Evolutionary conservation across 1,139 yeast species (phyloP).

Genomic region (Taphrina wiesneri): DNA sequence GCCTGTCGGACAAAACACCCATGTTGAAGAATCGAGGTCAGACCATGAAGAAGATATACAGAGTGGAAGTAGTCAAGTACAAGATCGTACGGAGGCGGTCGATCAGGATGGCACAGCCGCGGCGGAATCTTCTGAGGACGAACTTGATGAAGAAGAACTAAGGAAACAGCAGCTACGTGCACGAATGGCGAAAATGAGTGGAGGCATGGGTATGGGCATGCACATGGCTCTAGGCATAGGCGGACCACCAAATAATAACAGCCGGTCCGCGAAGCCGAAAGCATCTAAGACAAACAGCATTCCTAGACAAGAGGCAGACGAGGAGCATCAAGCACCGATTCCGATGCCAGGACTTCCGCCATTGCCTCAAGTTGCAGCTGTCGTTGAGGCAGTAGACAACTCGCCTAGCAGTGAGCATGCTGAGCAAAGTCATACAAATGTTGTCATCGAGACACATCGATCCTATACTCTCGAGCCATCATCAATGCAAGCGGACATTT

Average conservation of each 20-base stretch:
- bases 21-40: neutral
- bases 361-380: conserved; percentile 1
- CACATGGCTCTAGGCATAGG: conserved; percentile 49
- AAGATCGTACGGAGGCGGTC: neutral
- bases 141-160: conserved; percentile 73
- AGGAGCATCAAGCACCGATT: conserved; percentile 45
- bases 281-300: conserved; percentile 43
- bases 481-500: neutral
- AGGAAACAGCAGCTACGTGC: conserved; percentile 78
- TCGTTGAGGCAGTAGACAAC: conserved; percentile 1
- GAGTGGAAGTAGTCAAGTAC: neutral
- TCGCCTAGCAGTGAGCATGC: neutral
- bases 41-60: neutral
- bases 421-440: neutral
- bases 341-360: conserved; percentile 53
- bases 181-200: conserved; percentile 93
- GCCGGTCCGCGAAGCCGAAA: conserved; percentile 43
- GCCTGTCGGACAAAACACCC: too few relatives aligned
- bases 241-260: neutral
- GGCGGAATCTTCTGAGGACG: conserved; percentile 46
- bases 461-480: too few relatives aligned
- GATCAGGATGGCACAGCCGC: neutral
- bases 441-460: neutral
- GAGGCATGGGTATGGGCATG: conserved; percentile 76
- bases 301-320: conserved; percentile 40